These are phyloP conservation scores for Helianthus tuberosus DNA, from an alignment of 129 eudicot species.

Conservation along the genomic window DNA sequence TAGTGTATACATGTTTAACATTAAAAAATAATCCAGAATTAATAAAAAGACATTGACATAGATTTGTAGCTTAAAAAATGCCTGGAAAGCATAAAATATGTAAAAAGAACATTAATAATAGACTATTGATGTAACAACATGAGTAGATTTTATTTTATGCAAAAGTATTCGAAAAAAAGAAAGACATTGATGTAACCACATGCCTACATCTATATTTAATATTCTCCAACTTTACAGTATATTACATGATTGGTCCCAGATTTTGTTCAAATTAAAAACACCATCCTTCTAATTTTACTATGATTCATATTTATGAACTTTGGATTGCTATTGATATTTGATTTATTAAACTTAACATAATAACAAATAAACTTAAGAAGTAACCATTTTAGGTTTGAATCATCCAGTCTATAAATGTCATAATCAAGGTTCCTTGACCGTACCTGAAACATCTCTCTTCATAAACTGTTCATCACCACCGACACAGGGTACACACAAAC, in stretches of 20 bases:
- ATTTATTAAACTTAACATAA: too few relatives aligned
- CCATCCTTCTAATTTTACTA: neutral
- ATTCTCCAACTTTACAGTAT: conserved; percentile 19
- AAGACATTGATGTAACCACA: conserved; percentile 42
- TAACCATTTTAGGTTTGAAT: too few relatives aligned
- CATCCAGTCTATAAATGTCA: too few relatives aligned
- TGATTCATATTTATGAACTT: neutral
- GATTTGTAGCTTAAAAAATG: conserved; percentile 22
- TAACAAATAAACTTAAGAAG: too few relatives aligned
- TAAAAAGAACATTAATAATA: conserved; percentile 25
- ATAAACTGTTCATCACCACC: too few relatives aligned
- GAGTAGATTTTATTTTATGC: conserved; percentile 33
- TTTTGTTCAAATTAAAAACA: neutral
- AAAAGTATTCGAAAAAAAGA: conserved; percentile 29
- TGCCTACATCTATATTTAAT: conserved; percentile 31
- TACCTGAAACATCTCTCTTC: too few relatives aligned
- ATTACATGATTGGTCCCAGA: neutral
- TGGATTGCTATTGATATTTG: neutral
- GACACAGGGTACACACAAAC: too few relatives aligned
- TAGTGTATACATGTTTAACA: neutral
- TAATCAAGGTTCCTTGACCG: too few relatives aligned
- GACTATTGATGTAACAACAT: conserved; percentile 35
- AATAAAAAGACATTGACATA: conserved; percentile 9
- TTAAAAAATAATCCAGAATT: neutral
- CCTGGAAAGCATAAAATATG: conserved; percentile 24